Evolutionary conservation across 1,284 basidiomycete species (phyloP).

Genomic region (Marasmius tenuissimus): DNA sequence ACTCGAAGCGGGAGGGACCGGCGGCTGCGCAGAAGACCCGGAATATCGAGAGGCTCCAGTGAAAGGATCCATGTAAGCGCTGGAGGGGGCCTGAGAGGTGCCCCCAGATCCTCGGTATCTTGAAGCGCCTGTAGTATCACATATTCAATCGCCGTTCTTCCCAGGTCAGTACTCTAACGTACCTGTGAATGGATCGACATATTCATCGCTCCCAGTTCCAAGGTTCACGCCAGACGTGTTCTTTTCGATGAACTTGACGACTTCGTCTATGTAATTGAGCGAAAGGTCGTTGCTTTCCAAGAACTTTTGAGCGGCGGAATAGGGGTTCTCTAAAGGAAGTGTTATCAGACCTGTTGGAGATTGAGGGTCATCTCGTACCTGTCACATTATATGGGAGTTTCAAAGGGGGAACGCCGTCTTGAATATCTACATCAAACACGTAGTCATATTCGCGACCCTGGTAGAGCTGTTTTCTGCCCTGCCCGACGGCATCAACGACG

Average conservation of each 20-base stretch:
- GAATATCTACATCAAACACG: slow-evolving; percentile 96
- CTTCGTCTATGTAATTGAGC: slow-evolving; percentile 82
- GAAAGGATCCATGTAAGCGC: slow-evolving; percentile 62
- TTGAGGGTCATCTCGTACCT: slow-evolving; percentile 48
- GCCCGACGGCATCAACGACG: slow-evolving; percentile 92
- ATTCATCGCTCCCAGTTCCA: slow-evolving; percentile 55
- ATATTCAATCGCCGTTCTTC: slow-evolving; percentile 1
- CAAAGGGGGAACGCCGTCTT: slow-evolving; percentile 89
- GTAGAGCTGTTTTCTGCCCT: slow-evolving; percentile 84
- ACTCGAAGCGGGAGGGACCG: slow-evolving; percentile 21
- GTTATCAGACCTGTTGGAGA: slow-evolving; percentile 1
- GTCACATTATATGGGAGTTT: slow-evolving; percentile 93
- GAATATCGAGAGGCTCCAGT: slow-evolving; percentile 71
- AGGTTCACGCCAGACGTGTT: slow-evolving; percentile 82
- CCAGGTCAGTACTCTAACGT: slow-evolving; percentile 12
- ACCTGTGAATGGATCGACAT: slow-evolving; percentile 93
- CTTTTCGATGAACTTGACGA: slow-evolving; percentile 93
- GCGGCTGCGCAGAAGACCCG: slow-evolving; percentile 24
- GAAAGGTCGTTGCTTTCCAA: slow-evolving; percentile 85
- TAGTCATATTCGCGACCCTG: slow-evolving; percentile 97
- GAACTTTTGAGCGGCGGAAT: slow-evolving; percentile 88
- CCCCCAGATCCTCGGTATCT: slow-evolving; percentile 45
- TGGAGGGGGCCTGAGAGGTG: slow-evolving; percentile 21
- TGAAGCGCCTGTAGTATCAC: slow-evolving; percentile 47
- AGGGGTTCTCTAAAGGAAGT: slow-evolving; percentile 79